Evolutionary conservation across 73 alveolate genomes (phyloP).

Genomic region (Paramecium bursaria): DNA sequence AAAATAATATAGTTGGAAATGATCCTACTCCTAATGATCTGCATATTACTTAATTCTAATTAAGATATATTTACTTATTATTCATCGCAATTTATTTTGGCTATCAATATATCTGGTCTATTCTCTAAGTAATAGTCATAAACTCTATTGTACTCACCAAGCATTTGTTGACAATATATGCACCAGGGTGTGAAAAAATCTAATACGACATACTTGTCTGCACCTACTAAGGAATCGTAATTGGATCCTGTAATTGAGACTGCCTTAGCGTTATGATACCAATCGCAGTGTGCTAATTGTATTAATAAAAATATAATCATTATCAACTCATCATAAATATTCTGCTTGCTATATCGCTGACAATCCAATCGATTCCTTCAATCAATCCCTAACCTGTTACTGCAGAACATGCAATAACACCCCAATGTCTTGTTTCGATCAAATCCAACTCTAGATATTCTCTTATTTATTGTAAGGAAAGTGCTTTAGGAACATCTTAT

Average conservation of each 20-base stretch:
- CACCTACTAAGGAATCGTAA: not conserved
- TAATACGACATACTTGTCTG: constrained; percentile 19
- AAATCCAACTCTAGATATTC: constrained; percentile 85
- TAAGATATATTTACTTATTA: no score
- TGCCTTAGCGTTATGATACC: constrained; percentile 44
- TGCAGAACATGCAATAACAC: constrained; percentile 91
- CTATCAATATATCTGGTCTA: constrained; percentile 49
- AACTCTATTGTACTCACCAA: constrained; percentile 33
- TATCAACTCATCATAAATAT: constrained; percentile 95
- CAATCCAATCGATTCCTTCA: constrained; percentile 98
- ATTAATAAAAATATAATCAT: constrained; percentile 12
- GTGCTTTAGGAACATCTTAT: constrained; percentile 97
- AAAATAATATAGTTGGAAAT: constrained; percentile 38
- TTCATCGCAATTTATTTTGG: constrained; percentile 50
- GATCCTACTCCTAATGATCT: constrained; percentile 5
- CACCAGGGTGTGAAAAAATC: constrained; percentile 53
- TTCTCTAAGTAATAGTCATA: not conserved
- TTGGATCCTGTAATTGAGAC: not conserved
- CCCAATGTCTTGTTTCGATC: constrained; percentile 91
- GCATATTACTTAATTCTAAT: constrained; percentile 11
- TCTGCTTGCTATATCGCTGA: constrained; percentile 95
- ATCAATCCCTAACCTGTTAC: constrained; percentile 95
- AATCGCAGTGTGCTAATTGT: not conserved
- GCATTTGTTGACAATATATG: constrained; percentile 50
- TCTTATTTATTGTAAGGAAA: constrained; percentile 83